Base-by-base conservation (phyloP, 805 yeast genomes). In the Tetrapisispora nanseiensis region DNA sequence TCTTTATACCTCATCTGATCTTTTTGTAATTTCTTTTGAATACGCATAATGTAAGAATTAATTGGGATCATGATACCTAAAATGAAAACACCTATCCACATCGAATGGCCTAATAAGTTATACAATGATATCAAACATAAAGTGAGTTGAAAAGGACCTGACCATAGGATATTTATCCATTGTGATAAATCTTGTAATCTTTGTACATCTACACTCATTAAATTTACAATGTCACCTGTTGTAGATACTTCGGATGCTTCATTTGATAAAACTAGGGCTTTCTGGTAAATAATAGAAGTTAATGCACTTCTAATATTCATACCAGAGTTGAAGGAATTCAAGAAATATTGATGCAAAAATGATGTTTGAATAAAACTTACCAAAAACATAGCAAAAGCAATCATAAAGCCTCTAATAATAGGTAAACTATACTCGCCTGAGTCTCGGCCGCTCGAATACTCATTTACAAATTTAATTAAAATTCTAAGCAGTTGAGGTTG, bases 71-170 rank as follows among this genome's bases (percentile, higher is more conserved):
- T 78, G 24, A 86, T 54, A 3, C 79, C 56, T 76, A 89, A 77
- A 44, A 90, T 78, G 26, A 74, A 63, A 12, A 90, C 94, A 61
- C 97, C 97, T 33, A 95, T 82, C 95, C 96, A 86, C 95, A 89
- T 87, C n/a, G 92, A 75, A 45, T 79, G 76, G 29, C 96, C 96
- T 44, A 89, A 63, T 35, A 89, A 65, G 4, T 75, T 72, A 61
- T 86, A 75, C 41, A 89, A 69, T 1, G 92, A 80, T 34, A 72
- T 61, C 47, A 89, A 69, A 69, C 97, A 86, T 44, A 89, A 63
- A 20, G 72, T 55, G 50, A 89, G 78, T 64, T 89, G 95, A 65
- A 87, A 82, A 1, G 97, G 97, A 38, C 95, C 95, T 1, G 95
- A 86, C 95, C 95, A 86, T 39, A 85, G 69, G 41, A 86, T 71